phyloP scores from a whole-genome alignment of 768 basidiomycete species.

The Calocera viscosa region DNA sequence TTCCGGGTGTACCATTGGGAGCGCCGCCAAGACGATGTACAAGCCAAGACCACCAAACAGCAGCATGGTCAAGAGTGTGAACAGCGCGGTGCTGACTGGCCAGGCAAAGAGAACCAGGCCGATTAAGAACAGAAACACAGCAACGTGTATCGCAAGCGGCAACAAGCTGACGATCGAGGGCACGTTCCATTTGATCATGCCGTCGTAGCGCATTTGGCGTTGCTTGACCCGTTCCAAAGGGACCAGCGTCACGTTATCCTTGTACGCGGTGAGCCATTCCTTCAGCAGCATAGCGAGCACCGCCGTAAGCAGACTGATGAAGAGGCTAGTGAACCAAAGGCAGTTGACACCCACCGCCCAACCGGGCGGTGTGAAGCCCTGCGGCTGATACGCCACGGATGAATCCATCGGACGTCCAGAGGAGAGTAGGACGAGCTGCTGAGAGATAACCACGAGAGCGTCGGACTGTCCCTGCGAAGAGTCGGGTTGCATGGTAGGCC shows the following conservation, averaged over 20 bases:
- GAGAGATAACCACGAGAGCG: background rate
- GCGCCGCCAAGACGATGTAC: too few species aligned
- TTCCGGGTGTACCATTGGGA: too few species aligned
- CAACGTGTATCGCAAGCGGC: slow-evolving; percentile 37
- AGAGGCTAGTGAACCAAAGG: slow-evolving; percentile 32
- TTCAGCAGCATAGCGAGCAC: slow-evolving; percentile 38
- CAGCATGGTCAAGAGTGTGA: too few species aligned
- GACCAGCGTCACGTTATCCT: slow-evolving; percentile 21
- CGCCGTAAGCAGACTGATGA: slow-evolving; percentile 31
- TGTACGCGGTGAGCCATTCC: slow-evolving; percentile 37
- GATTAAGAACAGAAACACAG: slow-evolving; percentile 40
- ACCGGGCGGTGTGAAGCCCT: slow-evolving; percentile 17
- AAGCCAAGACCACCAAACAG: too few species aligned
- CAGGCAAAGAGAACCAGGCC: slow-evolving; percentile 36
- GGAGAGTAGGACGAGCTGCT: background rate
- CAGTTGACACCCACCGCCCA: slow-evolving; percentile 31
- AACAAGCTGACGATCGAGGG: slow-evolving; percentile 31
- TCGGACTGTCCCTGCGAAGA: slow-evolving; percentile 12
- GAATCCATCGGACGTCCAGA: too few species aligned
- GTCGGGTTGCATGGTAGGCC: slow-evolving; percentile 19
- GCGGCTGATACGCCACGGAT: background rate
- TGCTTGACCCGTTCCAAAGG: slow-evolving; percentile 32
- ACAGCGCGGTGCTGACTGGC: slow-evolving; percentile 19
- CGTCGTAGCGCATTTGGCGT: slow-evolving; percentile 32
- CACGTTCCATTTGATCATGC: slow-evolving; percentile 32